Conservation (phyloP, 2,329 filamentous ascomycete genomes). For the Neofusicoccum parvum region DNA sequence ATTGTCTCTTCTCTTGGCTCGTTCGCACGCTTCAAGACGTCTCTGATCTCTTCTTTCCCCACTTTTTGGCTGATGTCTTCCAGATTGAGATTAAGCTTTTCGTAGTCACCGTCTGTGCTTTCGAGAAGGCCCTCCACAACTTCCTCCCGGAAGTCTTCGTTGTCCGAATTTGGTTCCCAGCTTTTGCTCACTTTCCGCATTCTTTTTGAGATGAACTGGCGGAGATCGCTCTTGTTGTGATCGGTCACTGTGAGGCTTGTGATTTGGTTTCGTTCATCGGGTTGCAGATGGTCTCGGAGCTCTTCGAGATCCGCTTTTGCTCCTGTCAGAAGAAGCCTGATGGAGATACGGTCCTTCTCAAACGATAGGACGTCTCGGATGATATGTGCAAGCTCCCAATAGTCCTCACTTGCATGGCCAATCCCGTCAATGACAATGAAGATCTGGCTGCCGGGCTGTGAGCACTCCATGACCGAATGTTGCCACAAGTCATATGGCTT, state of each 20-base stretch:
- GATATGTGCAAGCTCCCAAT: not conserved
- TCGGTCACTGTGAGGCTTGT: not conserved
- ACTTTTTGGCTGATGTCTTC: not conserved
- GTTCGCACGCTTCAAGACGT: not conserved
- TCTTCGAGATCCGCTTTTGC: not conserved
- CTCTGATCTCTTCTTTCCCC: too few species aligned
- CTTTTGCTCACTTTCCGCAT: not conserved
- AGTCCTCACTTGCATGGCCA: not conserved
- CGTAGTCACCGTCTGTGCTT: not conserved
- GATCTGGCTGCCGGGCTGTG: not conserved
- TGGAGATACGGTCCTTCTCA: not conserved
- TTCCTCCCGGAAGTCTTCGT: not conserved
- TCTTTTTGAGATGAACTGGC: not conserved
- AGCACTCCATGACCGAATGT: not conserved
- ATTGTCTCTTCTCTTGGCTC: not conserved
- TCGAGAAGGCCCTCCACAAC: not conserved
- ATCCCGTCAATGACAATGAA: conserved; percentile 6
- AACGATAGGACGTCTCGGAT: not conserved
- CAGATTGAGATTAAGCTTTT: not conserved
- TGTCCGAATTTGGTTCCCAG: not conserved
- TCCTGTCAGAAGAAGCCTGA: not conserved
- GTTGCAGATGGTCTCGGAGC: not conserved
- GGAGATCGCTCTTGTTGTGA: not conserved
- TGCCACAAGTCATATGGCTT: not conserved
- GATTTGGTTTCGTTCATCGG: not conserved